Conservation (phyloP, 495 filamentous ascomycete species). For the Ascodesmis nigricans region DNA sequence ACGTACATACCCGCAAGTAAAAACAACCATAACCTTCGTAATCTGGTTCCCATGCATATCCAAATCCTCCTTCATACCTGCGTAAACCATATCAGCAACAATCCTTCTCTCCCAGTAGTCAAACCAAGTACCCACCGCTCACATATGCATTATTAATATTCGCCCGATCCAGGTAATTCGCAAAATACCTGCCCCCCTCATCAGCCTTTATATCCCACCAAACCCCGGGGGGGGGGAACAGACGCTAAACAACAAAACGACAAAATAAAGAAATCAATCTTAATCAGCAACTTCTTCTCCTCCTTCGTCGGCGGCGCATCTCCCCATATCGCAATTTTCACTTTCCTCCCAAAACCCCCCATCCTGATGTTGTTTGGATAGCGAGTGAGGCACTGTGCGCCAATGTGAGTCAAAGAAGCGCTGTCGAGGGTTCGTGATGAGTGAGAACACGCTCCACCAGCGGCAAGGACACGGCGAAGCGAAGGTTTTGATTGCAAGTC, state of each 20-base stretch:
- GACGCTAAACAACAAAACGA: slow-evolving; percentile 24
- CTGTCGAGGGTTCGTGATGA: no score
- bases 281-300: slow-evolving; percentile 15
- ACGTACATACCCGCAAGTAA: slow-evolving; percentile 2
- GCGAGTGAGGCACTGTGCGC: no score
- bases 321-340: slow-evolving; percentile 2
- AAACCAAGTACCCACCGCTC: slow-evolving; percentile 12
- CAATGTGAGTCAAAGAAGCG: no score
- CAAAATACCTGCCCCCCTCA: slow-evolving; percentile 23
- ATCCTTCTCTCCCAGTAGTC: neutral
- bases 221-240: slow-evolving; percentile 6
- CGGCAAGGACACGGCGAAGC: no score
- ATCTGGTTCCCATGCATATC: slow-evolving; percentile 23
- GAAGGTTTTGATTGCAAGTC: no score
- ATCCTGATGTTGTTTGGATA: no score
- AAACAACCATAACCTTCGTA: neutral
- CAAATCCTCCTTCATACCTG: slow-evolving; percentile 26
- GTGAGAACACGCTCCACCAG: no score
- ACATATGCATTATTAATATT: slow-evolving; percentile 27
- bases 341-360: no score
- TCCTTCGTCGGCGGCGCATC: slow-evolving; percentile 1
- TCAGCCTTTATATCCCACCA: neutral
- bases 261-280: slow-evolving; percentile 23
- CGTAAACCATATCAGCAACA: neutral
- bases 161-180: slow-evolving; percentile 25